Percentiles rank a stretch among this genome's conserved stretches.
Evolutionary conservation across 1,284 basidiomycete genomes (phyloP).

Genomic region (Ustilago vetiveriae): DNA sequence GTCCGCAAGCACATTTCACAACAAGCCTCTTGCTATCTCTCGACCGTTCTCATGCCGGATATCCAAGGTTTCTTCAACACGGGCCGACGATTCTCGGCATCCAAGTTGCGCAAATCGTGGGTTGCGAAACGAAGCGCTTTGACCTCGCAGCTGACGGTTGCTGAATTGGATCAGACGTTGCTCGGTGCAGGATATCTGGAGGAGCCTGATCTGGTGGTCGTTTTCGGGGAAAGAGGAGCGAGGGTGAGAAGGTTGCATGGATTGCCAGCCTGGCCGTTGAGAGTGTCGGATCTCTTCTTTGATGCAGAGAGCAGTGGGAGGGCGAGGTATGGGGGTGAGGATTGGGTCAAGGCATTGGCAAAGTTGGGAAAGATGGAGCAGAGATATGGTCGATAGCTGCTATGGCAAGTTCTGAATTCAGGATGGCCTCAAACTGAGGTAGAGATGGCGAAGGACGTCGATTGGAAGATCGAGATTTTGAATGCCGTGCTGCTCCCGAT

Average conservation of each 20-base stretch:
- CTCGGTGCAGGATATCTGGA: conserved; percentile 12
- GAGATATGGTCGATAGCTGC: conserved; percentile 23
- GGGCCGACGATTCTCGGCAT: conserved; percentile 16
- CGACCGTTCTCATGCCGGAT: conserved; percentile 5
- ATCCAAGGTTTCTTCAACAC: not conserved
- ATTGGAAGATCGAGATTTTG: too few species aligned
- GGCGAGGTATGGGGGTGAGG: conserved; percentile 1
- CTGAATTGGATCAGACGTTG: conserved; percentile 6
- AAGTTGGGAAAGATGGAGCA: conserved; percentile 33
- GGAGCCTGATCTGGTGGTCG: conserved; percentile 35
- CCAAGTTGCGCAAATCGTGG: conserved; percentile 25
- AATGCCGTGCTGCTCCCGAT: too few species aligned
- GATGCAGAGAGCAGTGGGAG: conserved; percentile 6
- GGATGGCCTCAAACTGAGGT: too few species aligned
- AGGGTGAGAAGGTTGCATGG: conserved; percentile 22
- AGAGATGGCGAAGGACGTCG: too few species aligned
- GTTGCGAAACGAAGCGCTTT: conserved; percentile 2
- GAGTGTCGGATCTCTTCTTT: conserved; percentile 38
- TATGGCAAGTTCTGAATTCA: too few species aligned
- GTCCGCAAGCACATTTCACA: conserved; percentile 2
- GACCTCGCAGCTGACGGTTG: conserved; percentile 11
- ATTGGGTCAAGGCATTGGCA: conserved; percentile 28
- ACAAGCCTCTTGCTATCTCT: conserved; percentile 3
- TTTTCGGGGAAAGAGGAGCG: conserved; percentile 7
- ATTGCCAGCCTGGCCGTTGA: conserved; percentile 39